Base-by-base conservation (phyloP, 2,329 filamentous ascomycete species). In the Trichocomaceae sp. region DNA sequence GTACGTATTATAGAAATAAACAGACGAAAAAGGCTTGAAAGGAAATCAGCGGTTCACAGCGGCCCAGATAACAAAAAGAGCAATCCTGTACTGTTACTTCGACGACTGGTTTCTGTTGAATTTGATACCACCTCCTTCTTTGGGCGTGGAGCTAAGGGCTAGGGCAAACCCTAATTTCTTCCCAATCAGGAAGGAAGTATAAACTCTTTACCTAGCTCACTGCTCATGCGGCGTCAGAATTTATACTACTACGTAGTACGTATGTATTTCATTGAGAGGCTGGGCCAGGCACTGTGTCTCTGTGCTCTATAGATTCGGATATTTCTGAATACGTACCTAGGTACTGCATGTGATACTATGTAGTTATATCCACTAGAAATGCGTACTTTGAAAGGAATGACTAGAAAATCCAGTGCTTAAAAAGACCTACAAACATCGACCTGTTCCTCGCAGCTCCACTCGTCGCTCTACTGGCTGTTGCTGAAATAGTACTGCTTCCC, bases 381-480 rank as follows among this genome's bases (percentile, higher is more conserved):
- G 10, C n/a, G 12, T n/a, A 2, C 15, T n/a, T n/a, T 37, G 10
- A n/a, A 3, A 37, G n/a, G n/a, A 9, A 33, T 17, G 5, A 1
- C 17, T 15, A 19, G n/a, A 41, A 17, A 19, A 17, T 17, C n/a
- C 5, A 19, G 5, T 19, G 19, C n/a, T 47, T 17, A 47, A 55
- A 42, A n/a, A 41, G 13, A 4, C 48, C 19, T 9, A 26, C 22
- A 35, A 60, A 58, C 20, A 29, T 50, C 17, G 35, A 44, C 50
- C 50, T 58, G 39, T 59, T 50, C 45, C 53, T 61, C 33, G 52
- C 57, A 55, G 60, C 58, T 20, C 58, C 60, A 51, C 60, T 60
- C 15, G 60, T 60, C 19, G 60, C 59, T 35, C 46, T 60, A 48
- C 57, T 52, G 8, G 58, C 53, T 44, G 52, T 57, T 41, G 56